Evolutionary conservation across 176 grass and related monocot species (phyloP).

Genomic region (Leersia perrieri): DNA sequence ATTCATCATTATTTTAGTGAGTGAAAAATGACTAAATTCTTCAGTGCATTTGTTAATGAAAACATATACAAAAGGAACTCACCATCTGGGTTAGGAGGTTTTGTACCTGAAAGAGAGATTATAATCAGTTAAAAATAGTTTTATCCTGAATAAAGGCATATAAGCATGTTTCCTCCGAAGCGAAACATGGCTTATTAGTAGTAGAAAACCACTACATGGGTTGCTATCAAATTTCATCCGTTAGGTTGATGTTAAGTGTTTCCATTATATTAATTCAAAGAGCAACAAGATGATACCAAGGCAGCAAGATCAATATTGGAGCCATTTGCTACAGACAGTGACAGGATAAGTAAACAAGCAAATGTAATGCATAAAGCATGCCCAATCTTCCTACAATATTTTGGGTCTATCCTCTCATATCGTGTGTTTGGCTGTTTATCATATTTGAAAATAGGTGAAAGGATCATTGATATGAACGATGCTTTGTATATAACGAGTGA

Average conservation of each 20-base stretch:
- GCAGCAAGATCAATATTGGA: background rate
- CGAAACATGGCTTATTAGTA: background rate
- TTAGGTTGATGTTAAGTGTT: background rate
- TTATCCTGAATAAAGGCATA: slow-evolving; percentile 1
- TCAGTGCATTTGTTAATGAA: slow-evolving; percentile 8
- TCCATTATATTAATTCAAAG: slow-evolving; percentile 5
- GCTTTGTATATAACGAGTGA: slow-evolving; percentile 6
- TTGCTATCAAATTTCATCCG: background rate
- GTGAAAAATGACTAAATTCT: slow-evolving; percentile 15
- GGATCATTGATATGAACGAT: background rate
- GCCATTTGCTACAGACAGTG: background rate
- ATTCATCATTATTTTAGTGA: slow-evolving; percentile 28
- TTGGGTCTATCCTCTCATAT: background rate
- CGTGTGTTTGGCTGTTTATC: background rate
- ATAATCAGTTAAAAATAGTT: slow-evolving; percentile 21
- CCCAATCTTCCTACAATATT: background rate
- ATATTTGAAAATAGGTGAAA: background rate
- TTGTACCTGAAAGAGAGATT: slow-evolving; percentile 73
- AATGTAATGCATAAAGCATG: background rate
- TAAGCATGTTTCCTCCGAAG: slow-evolving; percentile 3
- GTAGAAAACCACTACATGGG: slow-evolving; percentile 12
- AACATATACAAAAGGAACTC: slow-evolving; percentile 31
- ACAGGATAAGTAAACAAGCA: background rate
- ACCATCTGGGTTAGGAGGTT: slow-evolving; percentile 94
- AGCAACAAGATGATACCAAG: background rate